Conservation (phyloP, 2,329 filamentous ascomycete species). For the Trichoderma pleuroti region DNA sequence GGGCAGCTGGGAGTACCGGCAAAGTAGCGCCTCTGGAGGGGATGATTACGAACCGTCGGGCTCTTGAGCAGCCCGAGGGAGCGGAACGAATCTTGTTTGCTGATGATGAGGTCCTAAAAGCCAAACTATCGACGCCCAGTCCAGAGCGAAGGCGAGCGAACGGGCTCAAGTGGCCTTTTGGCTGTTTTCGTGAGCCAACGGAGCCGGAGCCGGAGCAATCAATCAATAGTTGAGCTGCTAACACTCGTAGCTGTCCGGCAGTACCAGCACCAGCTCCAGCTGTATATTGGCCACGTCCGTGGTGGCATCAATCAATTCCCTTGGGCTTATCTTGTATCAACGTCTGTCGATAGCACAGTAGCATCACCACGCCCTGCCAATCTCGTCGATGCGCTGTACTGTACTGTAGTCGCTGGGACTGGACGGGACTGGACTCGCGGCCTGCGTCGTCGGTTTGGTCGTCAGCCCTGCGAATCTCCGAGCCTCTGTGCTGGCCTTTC, state of each 20-base stretch:
- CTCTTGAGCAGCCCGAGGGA: slow-evolving; percentile 9
- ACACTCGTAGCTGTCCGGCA: not conserved
- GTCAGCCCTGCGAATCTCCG: slow-evolving; percentile 23
- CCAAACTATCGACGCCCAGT: slow-evolving; percentile 1
- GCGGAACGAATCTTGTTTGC: not conserved
- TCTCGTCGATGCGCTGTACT: not conserved
- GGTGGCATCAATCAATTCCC: not conserved
- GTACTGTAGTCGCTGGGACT: not conserved
- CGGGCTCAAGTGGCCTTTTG: not conserved
- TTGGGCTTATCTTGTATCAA: not conserved
- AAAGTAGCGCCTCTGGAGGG: not conserved
- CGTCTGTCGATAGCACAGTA: not conserved
- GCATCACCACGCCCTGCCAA: not conserved
- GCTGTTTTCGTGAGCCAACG: not conserved
- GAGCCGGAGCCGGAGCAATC: not conserved
- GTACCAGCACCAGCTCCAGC: not conserved
- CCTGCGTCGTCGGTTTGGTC: slow-evolving; percentile 21
- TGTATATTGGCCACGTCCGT: not conserved
- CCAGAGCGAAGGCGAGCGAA: not conserved
- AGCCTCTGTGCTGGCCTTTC: slow-evolving; percentile 12
- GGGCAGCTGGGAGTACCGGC: not conserved
- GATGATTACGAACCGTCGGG: slow-evolving; percentile 15
- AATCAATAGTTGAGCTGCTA: not conserved
- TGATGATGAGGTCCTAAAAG: not conserved
- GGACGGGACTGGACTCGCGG: not conserved